Evolutionary conservation across 306 rosid genomes (phyloP).

Genomic region (Cicer cuneatum): DNA sequence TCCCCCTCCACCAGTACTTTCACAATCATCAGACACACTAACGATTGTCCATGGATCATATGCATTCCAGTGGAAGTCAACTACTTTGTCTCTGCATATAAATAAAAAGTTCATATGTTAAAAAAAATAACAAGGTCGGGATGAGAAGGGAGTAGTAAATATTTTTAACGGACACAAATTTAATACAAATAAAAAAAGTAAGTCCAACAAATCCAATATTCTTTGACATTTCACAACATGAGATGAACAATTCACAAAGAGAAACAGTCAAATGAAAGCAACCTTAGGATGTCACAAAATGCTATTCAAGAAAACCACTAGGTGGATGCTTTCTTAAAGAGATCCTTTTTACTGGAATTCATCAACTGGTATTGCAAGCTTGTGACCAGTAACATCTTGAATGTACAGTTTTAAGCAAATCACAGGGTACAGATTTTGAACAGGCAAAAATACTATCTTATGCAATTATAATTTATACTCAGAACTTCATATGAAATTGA

Average conservation of each 20-base stretch:
- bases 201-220: constrained; percentile 9
- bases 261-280: constrained; percentile 2
- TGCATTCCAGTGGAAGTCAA: constrained; percentile 63
- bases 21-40: constrained; percentile 98
- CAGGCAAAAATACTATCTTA: neutral
- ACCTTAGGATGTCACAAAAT: neutral
- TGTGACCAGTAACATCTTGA: constrained; percentile 3
- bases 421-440: neutral
- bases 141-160: neutral
- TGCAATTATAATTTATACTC: neutral
- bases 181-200: neutral
- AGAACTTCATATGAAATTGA: constrained; percentile 30
- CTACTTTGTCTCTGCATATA: constrained; percentile 59
- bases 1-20: constrained; percentile 97
- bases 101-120: constrained; percentile 5
- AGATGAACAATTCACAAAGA: neutral
- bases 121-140: neutral
- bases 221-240: neutral
- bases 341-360: constrained; percentile 21
- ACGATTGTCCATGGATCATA: constrained; percentile 96
- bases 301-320: constrained; percentile 10
- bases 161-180: neutral
- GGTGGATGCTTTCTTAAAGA: constrained; percentile 16
- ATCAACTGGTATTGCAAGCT: constrained; percentile 14
- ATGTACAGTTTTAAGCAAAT: neutral